phyloP scores from a whole-genome alignment of 2,329 filamentous ascomycete species.

The Botrytis pseudocinerea region DNA sequence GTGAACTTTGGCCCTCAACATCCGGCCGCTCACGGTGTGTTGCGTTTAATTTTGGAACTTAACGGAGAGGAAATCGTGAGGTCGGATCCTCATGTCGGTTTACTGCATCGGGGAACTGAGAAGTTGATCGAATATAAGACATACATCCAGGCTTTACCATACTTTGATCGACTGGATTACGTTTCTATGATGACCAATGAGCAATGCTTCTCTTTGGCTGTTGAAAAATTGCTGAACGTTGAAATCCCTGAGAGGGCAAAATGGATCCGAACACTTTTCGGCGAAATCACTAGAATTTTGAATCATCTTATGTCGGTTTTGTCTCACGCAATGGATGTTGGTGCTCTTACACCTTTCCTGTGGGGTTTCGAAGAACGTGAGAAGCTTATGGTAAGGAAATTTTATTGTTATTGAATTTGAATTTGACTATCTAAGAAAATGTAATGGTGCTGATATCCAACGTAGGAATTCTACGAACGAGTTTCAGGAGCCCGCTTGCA shows the following conservation, averaged over 20 bases:
- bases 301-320: constrained; percentile 99
- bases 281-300: constrained; percentile 86
- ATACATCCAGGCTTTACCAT: constrained; percentile 95
- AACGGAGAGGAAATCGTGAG: constrained; percentile 97
- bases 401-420: constrained; percentile 20
- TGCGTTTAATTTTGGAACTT: constrained; percentile 95
- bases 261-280: constrained; percentile 95
- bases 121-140: constrained; percentile 99
- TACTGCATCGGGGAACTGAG: constrained; percentile 95
- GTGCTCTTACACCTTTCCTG: constrained; percentile 94
- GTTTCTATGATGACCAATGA: constrained; percentile 99
- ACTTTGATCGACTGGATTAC: constrained; percentile 98
- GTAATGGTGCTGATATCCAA: constrained; percentile 16
- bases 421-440: constrained; percentile 27
- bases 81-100: constrained; percentile 92
- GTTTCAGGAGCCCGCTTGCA: constrained; percentile 97
- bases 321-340: constrained; percentile 98
- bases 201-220: constrained; percentile 92
- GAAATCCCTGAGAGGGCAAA: constrained; percentile 95
- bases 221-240: constrained; percentile 96
- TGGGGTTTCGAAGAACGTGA: constrained; percentile 99
- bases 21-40: constrained; percentile 95
- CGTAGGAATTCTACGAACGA: constrained; percentile 98
- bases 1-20: constrained; percentile 99
- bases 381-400: constrained; percentile 86